A percentile compares a stretch with the other conserved stretches of the same genome.
These are phyloP conservation scores for Yamadazyma aaseri DNA, from an alignment of 1,139 yeast genomes.

Conservation along the genomic window DNA sequence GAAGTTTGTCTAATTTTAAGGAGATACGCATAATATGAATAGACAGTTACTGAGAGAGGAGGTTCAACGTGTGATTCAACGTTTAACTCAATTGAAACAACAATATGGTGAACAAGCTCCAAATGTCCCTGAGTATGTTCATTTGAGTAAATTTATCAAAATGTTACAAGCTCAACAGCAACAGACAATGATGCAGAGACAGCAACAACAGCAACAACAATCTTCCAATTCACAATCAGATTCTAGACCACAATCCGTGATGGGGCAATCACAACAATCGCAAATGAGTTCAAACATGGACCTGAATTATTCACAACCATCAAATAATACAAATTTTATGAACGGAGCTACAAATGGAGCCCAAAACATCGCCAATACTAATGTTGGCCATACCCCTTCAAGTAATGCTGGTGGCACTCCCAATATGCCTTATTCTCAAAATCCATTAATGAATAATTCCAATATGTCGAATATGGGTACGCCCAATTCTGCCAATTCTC, in stretches of 20 bases:
- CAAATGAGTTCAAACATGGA: conserved; percentile 8
- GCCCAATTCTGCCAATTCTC: conserved; percentile 2
- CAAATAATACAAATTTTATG: conserved; percentile 1
- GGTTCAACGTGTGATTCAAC: conserved; percentile 43
- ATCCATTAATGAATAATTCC: conserved; percentile 10
- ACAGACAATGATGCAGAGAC: conserved; percentile 13
- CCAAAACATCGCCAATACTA: background rate
- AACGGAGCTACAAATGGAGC: background rate
- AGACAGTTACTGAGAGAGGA: conserved; percentile 40
- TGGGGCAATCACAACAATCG: conserved; percentile 6
- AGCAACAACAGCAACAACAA: conserved; percentile 17
- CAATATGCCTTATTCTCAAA: conserved; percentile 5
- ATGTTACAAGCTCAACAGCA: conserved; percentile 43
- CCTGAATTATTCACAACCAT: conserved; percentile 5
- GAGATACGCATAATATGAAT: conserved; percentile 21
- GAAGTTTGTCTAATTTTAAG: conserved; percentile 2
- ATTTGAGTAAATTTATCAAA: conserved; percentile 55
- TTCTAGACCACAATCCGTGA: conserved; percentile 13
- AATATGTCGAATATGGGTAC: conserved; percentile 4
- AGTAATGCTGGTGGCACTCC: conserved; percentile 8
- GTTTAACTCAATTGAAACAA: conserved; percentile 62
- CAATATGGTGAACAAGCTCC: conserved; percentile 67
- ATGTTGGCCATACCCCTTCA: conserved; percentile 1
- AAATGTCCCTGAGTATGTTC: conserved; percentile 60
- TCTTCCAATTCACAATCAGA: conserved; percentile 12